These are phyloP conservation scores for Globisporangium yorkense DNA, from an alignment of 352 stramenopile genomes.

Conservation along the genomic window DNA sequence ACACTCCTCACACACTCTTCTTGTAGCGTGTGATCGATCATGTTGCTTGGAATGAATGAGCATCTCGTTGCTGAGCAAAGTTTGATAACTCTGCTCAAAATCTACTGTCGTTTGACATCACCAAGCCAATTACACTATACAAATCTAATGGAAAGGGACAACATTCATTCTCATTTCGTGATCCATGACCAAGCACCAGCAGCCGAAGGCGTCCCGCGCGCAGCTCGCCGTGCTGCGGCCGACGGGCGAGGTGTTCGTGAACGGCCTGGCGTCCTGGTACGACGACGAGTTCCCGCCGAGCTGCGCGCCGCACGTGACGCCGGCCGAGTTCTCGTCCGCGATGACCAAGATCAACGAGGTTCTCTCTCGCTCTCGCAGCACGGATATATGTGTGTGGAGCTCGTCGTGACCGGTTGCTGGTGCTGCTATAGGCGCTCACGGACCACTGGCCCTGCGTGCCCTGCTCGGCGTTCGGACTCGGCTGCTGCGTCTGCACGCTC, in stretches of 20 bases:
- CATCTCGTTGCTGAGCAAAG: too few species aligned
- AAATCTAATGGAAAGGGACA: neutral
- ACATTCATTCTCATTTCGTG: neutral
- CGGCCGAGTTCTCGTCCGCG: slow-evolving; percentile 56
- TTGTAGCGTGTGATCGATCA: too few species aligned
- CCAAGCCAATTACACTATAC: neutral
- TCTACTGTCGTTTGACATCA: neutral
- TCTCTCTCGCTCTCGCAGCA: neutral
- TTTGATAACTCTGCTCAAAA: neutral
- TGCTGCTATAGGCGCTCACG: slow-evolving; percentile 26
- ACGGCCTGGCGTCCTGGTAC: slow-evolving; percentile 69
- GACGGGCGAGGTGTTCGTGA: slow-evolving; percentile 10
- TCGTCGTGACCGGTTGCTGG: neutral
- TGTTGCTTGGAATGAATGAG: too few species aligned
- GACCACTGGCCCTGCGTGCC: slow-evolving; percentile 85
- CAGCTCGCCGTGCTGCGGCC: neutral
- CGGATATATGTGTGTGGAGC: neutral
- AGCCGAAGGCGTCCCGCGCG: neutral
- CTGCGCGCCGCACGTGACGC: slow-evolving; percentile 41
- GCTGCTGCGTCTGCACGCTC: slow-evolving; percentile 78
- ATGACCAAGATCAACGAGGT: slow-evolving; percentile 70
- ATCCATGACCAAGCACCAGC: neutral
- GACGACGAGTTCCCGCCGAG: slow-evolving; percentile 61
- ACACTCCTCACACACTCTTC: too few species aligned
- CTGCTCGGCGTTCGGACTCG: slow-evolving; percentile 73